Conservation (phyloP, 257 asterid genomes). For the Oldenlandia corymbosa region DNA sequence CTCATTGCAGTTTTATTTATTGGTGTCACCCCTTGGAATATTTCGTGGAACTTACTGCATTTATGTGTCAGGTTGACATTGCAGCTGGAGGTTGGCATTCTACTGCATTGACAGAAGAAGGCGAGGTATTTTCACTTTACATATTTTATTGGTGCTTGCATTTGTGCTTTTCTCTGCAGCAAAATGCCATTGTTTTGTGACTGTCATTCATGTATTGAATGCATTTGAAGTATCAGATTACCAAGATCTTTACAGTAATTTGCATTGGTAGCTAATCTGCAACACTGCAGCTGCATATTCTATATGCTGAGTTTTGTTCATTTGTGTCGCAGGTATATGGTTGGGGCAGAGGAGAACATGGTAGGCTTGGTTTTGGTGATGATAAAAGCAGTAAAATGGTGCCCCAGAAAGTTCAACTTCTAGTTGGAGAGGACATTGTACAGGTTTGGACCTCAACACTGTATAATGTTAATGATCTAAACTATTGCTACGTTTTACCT, state of each 20-base stretch:
- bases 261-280: neutral
- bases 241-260: neutral
- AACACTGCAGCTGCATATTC: neutral
- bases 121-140: slow-evolving; percentile 53
- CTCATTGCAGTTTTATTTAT: too few species aligned
- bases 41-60: slow-evolving; percentile 6
- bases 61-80: slow-evolving; percentile 73
- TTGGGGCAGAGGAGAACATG: slow-evolving; percentile 99
- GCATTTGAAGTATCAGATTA: neutral
- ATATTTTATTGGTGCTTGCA: neutral
- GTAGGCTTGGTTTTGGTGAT: slow-evolving; percentile 98
- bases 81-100: slow-evolving; percentile 99
- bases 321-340: slow-evolving; percentile 66
- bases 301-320: neutral
- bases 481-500: neutral
- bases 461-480: neutral
- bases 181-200: neutral
- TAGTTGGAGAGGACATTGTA: slow-evolving; percentile 76
- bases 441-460: slow-evolving; percentile 49
- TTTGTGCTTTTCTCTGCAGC: neutral
- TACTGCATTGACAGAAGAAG: slow-evolving; percentile 87
- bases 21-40: too few species aligned
- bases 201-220: too few species aligned
- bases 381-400: slow-evolving; percentile 99
- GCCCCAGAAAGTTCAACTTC: slow-evolving; percentile 91